Evolutionary conservation across 2,329 filamentous ascomycete genomes (phyloP), one percentile per base, ranked within the genome.

Genomic region (Epichloe hybrida): DNA sequence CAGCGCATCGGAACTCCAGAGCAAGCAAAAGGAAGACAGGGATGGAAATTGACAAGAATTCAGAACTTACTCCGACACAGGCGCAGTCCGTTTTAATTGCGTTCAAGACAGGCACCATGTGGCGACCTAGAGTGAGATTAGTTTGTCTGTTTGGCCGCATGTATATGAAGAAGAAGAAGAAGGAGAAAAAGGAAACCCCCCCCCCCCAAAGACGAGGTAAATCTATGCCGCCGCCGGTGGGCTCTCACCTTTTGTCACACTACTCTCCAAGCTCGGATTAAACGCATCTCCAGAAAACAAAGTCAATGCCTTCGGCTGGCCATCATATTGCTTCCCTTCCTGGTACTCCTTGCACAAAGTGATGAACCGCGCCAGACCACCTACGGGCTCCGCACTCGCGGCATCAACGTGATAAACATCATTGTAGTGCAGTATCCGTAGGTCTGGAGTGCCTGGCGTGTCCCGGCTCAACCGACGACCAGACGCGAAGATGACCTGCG

Each of bases 201-300:
- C 13, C 7, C 15, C n/a, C 11, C 12, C 11, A 3, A n/a, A 17
- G 27, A 31, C 27, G 9, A 42, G 20, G 20, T 12, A 31, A 13
- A 37, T 21, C 20, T 8, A 20, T 38, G 13, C 20, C 12, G 31
- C 17, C 17, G 17, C 17, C 17, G 17, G 5, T 17, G 27, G 20
- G 9, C 27, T 47, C 48, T 56, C 63, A 74, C 87, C 89, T 69
- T 95, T 95, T 3, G 89, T 95, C 36, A 95, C 82, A 17, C 84
- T 86, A 60, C 85, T 91, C 67, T 95, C 89, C 52, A 95, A 70
- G 59, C 86, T 91, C 0, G 90, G 89, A 63, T 95, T 95, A 68
- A 93, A 96, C 9, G 84, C 88, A 74, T 95, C 90, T 38, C 89
- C 89, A 3, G 88, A 95, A 68, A 95, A 96, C 58, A 95, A 76